These are phyloP conservation scores for Solanum rostratum DNA, from an alignment of 257 asterid genomes.

Conservation along the genomic window DNA sequence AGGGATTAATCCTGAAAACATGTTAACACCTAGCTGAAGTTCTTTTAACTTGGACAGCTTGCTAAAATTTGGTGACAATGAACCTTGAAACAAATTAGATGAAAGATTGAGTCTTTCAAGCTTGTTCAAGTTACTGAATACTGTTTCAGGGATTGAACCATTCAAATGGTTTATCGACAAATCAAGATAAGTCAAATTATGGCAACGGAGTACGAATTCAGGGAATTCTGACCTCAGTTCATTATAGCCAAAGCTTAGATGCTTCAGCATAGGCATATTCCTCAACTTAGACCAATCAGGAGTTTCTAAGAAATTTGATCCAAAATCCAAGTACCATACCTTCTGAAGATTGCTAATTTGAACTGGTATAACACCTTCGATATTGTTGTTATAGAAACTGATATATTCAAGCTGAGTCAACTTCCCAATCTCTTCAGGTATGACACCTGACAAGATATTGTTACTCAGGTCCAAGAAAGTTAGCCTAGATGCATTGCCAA, in stretches of 20 bases:
- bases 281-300: slow-evolving; percentile 56
- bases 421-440: slow-evolving; percentile 58
- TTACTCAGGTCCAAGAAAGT: slow-evolving; percentile 55
- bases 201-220: slow-evolving; percentile 37
- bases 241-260: slow-evolving; percentile 37
- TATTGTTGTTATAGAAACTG: slow-evolving; percentile 40
- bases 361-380: slow-evolving; percentile 44
- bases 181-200: slow-evolving; percentile 48
- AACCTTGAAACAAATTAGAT: slow-evolving; percentile 39
- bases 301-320: slow-evolving; percentile 41
- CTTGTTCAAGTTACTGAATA: slow-evolving; percentile 30
- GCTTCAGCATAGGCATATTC: slow-evolving; percentile 37
- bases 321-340: slow-evolving; percentile 47
- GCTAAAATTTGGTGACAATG: slow-evolving; percentile 28
- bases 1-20: slow-evolving; percentile 40
- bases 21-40: slow-evolving; percentile 30
- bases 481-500: slow-evolving; percentile 41
- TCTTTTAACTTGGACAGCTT: slow-evolving; percentile 38
- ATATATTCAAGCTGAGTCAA: slow-evolving; percentile 36
- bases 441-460: slow-evolving; percentile 24
- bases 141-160: slow-evolving; percentile 47
- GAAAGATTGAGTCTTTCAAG: slow-evolving; percentile 47
- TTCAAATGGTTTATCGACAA: slow-evolving; percentile 39
- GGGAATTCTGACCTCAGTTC: slow-evolving; percentile 43
- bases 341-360: slow-evolving; percentile 53